Conservation (phyloP, 257 asterid genomes). For the Solanum clarkiae region DNA sequence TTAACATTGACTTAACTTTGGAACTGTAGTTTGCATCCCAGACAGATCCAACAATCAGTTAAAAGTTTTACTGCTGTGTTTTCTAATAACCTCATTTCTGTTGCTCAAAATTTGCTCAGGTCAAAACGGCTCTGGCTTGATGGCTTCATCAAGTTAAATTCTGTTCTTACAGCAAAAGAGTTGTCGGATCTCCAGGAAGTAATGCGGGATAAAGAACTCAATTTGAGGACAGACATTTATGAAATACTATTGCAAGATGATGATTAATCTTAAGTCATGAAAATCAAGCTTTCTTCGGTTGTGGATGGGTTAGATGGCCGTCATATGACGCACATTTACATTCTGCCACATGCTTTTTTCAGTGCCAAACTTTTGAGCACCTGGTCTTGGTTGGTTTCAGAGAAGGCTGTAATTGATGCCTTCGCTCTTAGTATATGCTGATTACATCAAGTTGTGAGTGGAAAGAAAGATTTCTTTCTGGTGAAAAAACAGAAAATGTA, state of each 20-base stretch:
- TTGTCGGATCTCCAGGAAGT: conserved; percentile 93
- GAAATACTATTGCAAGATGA: conserved; percentile 90
- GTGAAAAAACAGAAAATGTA: not conserved
- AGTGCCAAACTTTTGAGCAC: not conserved
- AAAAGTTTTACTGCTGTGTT: not conserved
- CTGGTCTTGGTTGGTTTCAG: not conserved
- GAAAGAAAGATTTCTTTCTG: not conserved
- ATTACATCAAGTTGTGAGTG: not conserved
- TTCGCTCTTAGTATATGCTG: not conserved
- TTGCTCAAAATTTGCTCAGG: conserved; percentile 27
- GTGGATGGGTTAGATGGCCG: not conserved
- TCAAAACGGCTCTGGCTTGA: conserved; percentile 89
- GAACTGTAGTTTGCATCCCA: not conserved
- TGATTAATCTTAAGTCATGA: conserved; percentile 23
- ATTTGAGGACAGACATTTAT: conserved; percentile 88
- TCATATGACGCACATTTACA: not conserved
- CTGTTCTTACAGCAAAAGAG: conserved; percentile 66
- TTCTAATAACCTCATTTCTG: not conserved
- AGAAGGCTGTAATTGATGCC: not conserved
- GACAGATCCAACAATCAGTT: not conserved
- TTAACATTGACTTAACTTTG: not conserved
- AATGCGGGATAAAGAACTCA: conserved; percentile 92
- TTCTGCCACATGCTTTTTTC: not conserved
- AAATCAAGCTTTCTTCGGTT: not conserved
- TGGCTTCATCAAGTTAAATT: conserved; percentile 60